A percentile compares a stretch with the other conserved stretches of the same genome.
Conservation (phyloP, 257 asterid genomes). For the Penstemon barbatus region DNA sequence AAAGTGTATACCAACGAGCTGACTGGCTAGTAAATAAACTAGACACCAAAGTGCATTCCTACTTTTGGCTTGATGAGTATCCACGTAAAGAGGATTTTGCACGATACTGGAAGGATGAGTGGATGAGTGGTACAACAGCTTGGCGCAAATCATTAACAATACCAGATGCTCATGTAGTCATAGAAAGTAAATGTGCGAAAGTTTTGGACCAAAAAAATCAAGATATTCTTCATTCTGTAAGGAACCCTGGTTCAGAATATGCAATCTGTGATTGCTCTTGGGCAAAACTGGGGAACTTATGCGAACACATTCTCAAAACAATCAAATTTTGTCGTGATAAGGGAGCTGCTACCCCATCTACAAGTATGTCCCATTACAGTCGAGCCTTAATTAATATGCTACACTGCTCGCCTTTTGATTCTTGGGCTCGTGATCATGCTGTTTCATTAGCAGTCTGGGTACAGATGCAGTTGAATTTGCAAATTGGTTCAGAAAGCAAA, state of each 20-base stretch:
- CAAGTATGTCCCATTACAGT: slow-evolving; percentile 70
- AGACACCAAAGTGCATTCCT: slow-evolving; percentile 78
- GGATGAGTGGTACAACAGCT: slow-evolving; percentile 85
- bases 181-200: slow-evolving; percentile 63
- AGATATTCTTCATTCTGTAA: slow-evolving; percentile 41
- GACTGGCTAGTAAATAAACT: slow-evolving; percentile 91
- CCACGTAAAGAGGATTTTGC: slow-evolving; percentile 74
- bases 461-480: slow-evolving; percentile 62
- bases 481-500: slow-evolving; percentile 39
- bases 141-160: slow-evolving; percentile 72
- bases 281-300: slow-evolving; percentile 78
- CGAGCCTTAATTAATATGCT: slow-evolving; percentile 70
- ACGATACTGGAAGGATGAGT: slow-evolving; percentile 82
- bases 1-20: slow-evolving; percentile 60
- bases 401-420: slow-evolving; percentile 62
- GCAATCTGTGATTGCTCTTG: slow-evolving; percentile 82
- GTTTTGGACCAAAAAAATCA: slow-evolving; percentile 51
- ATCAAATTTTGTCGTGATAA: slow-evolving; percentile 63
- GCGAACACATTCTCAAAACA: slow-evolving; percentile 74
- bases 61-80: slow-evolving; percentile 95
- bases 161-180: slow-evolving; percentile 60
- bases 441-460: slow-evolving; percentile 68
- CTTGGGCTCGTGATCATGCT: slow-evolving; percentile 83
- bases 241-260: slow-evolving; percentile 83
- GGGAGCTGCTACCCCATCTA: slow-evolving; percentile 50